Base-by-base conservation (phyloP, 768 basidiomycete genomes). In the Serendipita sp. region DNA sequence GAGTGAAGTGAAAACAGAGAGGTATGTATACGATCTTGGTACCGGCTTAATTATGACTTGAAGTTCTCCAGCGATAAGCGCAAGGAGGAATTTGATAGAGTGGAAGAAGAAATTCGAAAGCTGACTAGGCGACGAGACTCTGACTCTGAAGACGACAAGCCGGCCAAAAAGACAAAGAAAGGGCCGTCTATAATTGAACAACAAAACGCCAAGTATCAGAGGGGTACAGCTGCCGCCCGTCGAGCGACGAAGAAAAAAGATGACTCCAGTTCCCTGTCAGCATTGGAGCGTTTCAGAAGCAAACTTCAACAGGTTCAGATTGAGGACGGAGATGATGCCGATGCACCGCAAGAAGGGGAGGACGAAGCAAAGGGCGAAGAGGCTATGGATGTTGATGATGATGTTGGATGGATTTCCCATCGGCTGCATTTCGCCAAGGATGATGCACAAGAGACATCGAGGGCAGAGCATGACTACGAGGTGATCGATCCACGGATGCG, bases 71-170 rank as follows among this genome's bases (percentile, higher is more conserved):
- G 87, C 63, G 78, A 79, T 38, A 74, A 80, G 10, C 86, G 88
- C 24, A 82, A 86, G 70, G 78, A 83, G 4, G 85, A 92, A 72
- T 89, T 96, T 62, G 86, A 85, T 69, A 86, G 81, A 69, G 89
- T 97, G 85, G 91, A 97, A 73, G 84, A 83, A 4, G 88, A 92
- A 51, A 88, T 97, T 64, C 86, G 89, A 30, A 86, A 82, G 67
- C 81, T 95, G 4, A 78, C 83, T 34, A 83, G 84, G 67, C 80
- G 78, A 47, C 81, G 80, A 7, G 80, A 78, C 38, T 77, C 77
- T 13, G 79, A 78, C 30, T 84, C 81, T 47, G 87, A 87, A 69
- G 87, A 86, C 37, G 86, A 90, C 48, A 78, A 80, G 16, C 79
- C 77, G 68, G 74, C 74, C 69, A 85, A 84, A 73, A 84, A 83